These are phyloP conservation scores for Phoma sp. DNA, from an alignment of 2,329 filamentous ascomycete genomes.

Conservation along the genomic window DNA sequence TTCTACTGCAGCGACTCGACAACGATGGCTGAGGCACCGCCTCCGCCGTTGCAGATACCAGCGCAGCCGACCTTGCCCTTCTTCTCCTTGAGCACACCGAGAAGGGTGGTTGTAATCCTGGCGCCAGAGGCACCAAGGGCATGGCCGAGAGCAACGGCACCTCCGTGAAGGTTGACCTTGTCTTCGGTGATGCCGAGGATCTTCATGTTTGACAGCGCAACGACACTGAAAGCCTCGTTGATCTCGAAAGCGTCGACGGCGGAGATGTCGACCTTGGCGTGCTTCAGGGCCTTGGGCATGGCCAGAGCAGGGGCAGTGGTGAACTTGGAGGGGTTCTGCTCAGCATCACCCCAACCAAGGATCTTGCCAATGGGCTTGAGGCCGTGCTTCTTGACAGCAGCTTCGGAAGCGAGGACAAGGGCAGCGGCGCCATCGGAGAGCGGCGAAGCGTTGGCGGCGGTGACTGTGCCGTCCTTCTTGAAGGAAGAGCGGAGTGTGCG, in stretches of 20 bases:
- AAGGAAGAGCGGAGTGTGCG: slow-evolving; percentile 72
- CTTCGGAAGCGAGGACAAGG: slow-evolving; percentile 91
- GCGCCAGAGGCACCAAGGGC: slow-evolving; percentile 93
- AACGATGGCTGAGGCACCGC: slow-evolving; percentile 91
- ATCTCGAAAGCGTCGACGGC: slow-evolving; percentile 95
- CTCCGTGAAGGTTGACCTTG: slow-evolving; percentile 94
- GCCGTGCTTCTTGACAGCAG: slow-evolving; percentile 88
- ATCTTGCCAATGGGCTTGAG: slow-evolving; percentile 96
- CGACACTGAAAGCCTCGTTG: slow-evolving; percentile 98
- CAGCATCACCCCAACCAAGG: slow-evolving; percentile 95
- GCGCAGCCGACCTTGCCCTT: slow-evolving; percentile 92
- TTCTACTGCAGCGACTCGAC: slow-evolving; percentile 68
- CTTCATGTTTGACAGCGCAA: slow-evolving; percentile 96
- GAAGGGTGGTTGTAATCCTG: slow-evolving; percentile 88
- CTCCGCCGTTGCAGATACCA: slow-evolving; percentile 97
- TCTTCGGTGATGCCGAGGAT: slow-evolving; percentile 78
- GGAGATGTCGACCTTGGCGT: slow-evolving; percentile 80
- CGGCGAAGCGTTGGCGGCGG: slow-evolving; percentile 94
- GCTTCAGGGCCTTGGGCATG: slow-evolving; percentile 96
- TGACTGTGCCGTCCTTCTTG: slow-evolving; percentile 87
- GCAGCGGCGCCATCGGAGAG: slow-evolving; percentile 95
- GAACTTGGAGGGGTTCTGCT: slow-evolving; percentile 90
- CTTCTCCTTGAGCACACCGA: slow-evolving; percentile 88
- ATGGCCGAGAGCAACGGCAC: slow-evolving; percentile 94
- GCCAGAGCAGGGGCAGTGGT: slow-evolving; percentile 92